Evolutionary conservation across 2,329 filamentous ascomycete species (phyloP).

Genomic region (Botrytis hyacinthi): DNA sequence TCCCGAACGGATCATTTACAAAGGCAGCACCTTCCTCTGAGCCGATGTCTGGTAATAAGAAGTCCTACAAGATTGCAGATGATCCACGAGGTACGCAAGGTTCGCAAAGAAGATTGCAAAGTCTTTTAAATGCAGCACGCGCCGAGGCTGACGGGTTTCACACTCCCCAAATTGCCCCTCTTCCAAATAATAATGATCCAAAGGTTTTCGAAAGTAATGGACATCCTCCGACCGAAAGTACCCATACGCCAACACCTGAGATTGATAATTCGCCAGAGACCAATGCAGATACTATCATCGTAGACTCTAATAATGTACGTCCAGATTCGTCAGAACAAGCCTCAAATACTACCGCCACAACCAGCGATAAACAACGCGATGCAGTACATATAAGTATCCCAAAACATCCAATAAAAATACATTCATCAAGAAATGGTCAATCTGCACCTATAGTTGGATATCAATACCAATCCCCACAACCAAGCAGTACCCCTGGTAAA

Average conservation of each 20-base stretch:
- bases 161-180: background rate
- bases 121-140: conserved; percentile 13
- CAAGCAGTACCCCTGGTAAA: background rate
- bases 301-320: background rate
- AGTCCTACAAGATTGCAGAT: conserved; percentile 16
- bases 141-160: conserved; percentile 3
- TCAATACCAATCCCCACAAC: background rate
- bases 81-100: conserved; percentile 7
- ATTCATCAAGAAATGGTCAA: background rate
- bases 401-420: background rate
- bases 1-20: background rate
- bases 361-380: background rate
- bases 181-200: background rate
- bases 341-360: background rate
- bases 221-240: background rate
- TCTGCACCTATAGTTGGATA: background rate
- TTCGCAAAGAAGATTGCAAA: conserved; percentile 16
- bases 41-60: background rate
- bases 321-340: background rate
- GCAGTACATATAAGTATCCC: background rate
- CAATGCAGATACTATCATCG: background rate
- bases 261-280: background rate
- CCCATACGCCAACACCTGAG: background rate
- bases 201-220: background rate
- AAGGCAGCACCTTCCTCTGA: background rate